Percentiles rank a stretch among this genome's conserved stretches.
These are phyloP conservation scores for Cichorium intybus DNA, from an alignment of 140 eudicot species.

Conservation along the genomic window DNA sequence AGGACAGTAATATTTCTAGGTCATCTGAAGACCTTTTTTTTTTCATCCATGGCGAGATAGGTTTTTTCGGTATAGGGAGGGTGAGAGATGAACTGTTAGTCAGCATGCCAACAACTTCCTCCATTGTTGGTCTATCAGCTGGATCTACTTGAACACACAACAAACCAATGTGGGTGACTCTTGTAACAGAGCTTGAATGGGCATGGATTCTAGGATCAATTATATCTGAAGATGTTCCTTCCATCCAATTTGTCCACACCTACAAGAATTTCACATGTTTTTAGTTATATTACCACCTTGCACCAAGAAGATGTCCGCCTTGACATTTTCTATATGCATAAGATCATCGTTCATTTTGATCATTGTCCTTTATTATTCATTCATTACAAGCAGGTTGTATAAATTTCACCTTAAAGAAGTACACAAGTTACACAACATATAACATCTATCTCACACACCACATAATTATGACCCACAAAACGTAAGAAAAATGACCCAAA, in stretches of 20 bases:
- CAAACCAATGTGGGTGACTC: slow-evolving; percentile 39
- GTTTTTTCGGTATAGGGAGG: slow-evolving; percentile 10
- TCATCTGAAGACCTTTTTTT: too few relatives aligned
- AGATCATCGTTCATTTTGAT: too few relatives aligned
- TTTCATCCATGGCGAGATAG: too few relatives aligned
- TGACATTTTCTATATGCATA: not conserved
- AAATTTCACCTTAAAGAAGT: too few relatives aligned
- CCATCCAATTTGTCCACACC: slow-evolving; percentile 32
- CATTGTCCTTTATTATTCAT: not conserved
- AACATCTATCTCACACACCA: not conserved
- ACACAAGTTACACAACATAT: too few relatives aligned
- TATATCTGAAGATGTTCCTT: slow-evolving; percentile 14
- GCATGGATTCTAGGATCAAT: slow-evolving; percentile 6
- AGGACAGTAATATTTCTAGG: too few relatives aligned
- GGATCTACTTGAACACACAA: slow-evolving; percentile 41
- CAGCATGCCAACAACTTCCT: slow-evolving; percentile 33
- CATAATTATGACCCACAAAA: too few relatives aligned
- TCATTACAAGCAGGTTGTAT: too few relatives aligned
- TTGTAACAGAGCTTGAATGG: slow-evolving; percentile 7
- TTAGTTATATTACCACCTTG: not conserved
- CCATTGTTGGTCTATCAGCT: slow-evolving; percentile 49
- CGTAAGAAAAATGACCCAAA: not conserved
- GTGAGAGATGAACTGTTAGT: slow-evolving; percentile 16
- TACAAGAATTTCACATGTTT: not conserved
- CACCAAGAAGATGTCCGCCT: too few relatives aligned